These are phyloP conservation scores for Candida montana DNA, from an alignment of 805 yeast genomes.

Conservation along the genomic window DNA sequence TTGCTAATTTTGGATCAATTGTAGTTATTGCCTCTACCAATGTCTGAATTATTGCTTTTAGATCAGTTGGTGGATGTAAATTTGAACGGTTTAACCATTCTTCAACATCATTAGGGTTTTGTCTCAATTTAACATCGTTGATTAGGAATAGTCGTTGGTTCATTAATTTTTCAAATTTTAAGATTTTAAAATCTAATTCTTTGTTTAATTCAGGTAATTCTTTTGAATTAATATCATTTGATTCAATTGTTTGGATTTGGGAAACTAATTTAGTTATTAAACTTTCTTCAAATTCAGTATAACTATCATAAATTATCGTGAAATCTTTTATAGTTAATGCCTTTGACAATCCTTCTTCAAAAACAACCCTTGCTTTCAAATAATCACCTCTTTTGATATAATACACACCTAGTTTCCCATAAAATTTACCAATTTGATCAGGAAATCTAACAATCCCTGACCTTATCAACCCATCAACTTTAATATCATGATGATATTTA, in stretches of 20 bases:
- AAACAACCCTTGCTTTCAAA: constrained; percentile 35
- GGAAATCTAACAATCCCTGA: constrained; percentile 42
- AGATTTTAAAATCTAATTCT: constrained; percentile 41
- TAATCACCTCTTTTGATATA: constrained; percentile 35
- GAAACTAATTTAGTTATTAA: constrained; percentile 25
- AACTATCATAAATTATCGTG: constrained; percentile 55
- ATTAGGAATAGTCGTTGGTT: constrained; percentile 51
- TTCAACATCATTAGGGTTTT: constrained; percentile 53
- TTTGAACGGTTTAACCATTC: constrained; percentile 65
- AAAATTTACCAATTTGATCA: constrained; percentile 51
- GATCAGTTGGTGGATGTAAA: constrained; percentile 35
- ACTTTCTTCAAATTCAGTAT: constrained; percentile 55
- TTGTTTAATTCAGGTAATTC: constrained; percentile 13
- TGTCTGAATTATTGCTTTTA: constrained; percentile 43
- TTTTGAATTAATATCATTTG: constrained; percentile 12
- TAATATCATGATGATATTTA: constrained; percentile 11
- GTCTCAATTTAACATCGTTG: constrained; percentile 63
- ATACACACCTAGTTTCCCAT: constrained; percentile 43
- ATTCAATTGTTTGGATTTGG: constrained; percentile 7
- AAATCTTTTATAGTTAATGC: constrained; percentile 57
- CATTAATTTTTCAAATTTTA: constrained; percentile 48
- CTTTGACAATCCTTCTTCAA: constrained; percentile 42
- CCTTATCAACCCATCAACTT: constrained; percentile 32
- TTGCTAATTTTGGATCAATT: constrained; percentile 54
- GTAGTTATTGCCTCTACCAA: constrained; percentile 61